A percentile compares a stretch with the other conserved stretches of the same genome.
Evolutionary conservation across 2,329 filamentous ascomycete genomes (phyloP).

Genomic region (Nectriaceae sp.): DNA sequence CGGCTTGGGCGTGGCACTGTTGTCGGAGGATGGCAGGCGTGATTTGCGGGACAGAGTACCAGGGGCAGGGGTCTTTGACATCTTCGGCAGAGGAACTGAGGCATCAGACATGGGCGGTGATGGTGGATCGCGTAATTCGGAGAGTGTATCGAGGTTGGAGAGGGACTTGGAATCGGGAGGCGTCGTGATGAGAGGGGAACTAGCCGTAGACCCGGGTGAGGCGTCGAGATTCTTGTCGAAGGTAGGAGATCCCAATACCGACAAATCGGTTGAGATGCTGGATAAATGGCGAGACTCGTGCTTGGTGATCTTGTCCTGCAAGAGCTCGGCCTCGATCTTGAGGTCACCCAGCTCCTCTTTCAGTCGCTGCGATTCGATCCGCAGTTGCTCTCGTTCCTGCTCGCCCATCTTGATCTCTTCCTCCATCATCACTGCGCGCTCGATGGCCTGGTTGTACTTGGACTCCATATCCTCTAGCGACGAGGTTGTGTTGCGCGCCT

Average conservation of each 20-base stretch:
- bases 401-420: constrained; percentile 91
- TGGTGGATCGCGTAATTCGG: constrained; percentile 78
- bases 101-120: constrained; percentile 93
- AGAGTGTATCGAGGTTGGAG: constrained; percentile 57
- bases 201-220: constrained; percentile 83
- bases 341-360: constrained; percentile 90
- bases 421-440: constrained; percentile 89
- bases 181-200: constrained; percentile 86
- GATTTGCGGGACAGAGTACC: constrained; percentile 43
- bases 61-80: constrained; percentile 36
- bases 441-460: constrained; percentile 94
- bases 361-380: constrained; percentile 88
- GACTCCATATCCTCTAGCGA: constrained; percentile 96
- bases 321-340: constrained; percentile 92
- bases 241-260: constrained; percentile 66
- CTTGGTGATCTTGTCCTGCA: constrained; percentile 89
- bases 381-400: constrained; percentile 83
- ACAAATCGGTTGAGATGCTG: constrained; percentile 62
- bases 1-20: constrained; percentile 58
- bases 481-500: constrained; percentile 92
- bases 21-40: constrained; percentile 57
- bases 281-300: constrained; percentile 60
- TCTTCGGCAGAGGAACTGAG: constrained; percentile 61
- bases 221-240: constrained; percentile 71
- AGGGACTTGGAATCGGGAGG: constrained; percentile 73